phyloP scores from a whole-genome alignment of 2,329 filamentous ascomycete genomes.

The Calonectria pteridis region DNA sequence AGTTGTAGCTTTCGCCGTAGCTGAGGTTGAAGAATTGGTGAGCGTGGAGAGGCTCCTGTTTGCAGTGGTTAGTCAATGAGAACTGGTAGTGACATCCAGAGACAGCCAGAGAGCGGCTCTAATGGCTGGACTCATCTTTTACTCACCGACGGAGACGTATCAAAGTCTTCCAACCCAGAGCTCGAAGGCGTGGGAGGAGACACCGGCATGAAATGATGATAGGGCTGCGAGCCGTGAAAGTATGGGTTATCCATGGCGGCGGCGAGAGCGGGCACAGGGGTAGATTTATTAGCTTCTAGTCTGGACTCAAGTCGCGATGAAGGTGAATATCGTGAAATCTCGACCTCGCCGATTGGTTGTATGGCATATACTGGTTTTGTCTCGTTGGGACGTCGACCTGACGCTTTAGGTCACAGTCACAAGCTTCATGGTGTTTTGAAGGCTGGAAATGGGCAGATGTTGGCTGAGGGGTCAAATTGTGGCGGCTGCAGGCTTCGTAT shows the following conservation, averaged over 20 bases:
- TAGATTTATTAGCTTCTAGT: not conserved
- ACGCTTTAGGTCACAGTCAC: conserved; percentile 7
- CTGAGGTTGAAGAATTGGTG: not conserved
- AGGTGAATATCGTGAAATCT: not conserved
- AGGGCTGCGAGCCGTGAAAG: conserved; percentile 62
- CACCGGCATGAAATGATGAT: conserved; percentile 67
- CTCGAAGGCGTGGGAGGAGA: conserved; percentile 52
- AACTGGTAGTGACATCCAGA: not conserved
- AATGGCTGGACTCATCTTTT: no score
- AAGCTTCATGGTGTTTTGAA: not conserved
- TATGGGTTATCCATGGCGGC: conserved; percentile 65
- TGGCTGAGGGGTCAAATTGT: not conserved
- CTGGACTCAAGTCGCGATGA: not conserved
- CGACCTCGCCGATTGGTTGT: not conserved
- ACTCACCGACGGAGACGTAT: conserved; percentile 67
- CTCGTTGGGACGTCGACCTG: not conserved
- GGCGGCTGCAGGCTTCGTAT: conserved; percentile 15
- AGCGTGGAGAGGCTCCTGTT: not conserved
- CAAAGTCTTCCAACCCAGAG: conserved; percentile 66
- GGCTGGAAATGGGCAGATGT: not conserved
- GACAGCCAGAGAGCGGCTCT: conserved; percentile 32
- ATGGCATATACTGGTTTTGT: not conserved
- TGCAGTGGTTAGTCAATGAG: not conserved
- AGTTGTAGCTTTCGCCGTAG: not conserved
- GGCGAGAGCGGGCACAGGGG: not conserved